Base-by-base conservation (phyloP, 768 basidiomycete genomes). In the Tylopilus vinaceipallidus region DNA sequence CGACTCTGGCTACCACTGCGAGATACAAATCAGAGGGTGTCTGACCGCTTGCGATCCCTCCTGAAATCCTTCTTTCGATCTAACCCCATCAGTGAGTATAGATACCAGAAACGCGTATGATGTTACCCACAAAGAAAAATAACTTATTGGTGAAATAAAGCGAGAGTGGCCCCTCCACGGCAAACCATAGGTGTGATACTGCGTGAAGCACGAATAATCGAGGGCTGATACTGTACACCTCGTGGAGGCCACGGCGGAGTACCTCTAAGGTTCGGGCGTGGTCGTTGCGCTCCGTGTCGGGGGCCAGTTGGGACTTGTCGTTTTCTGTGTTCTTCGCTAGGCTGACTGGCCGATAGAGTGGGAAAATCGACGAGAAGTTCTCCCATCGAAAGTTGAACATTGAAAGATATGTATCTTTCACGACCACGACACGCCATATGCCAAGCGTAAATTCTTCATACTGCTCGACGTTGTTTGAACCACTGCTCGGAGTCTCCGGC, bases 371-470 rank as follows among this genome's bases (percentile, higher is more conserved):
- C 3, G 42, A 33, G 22, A 59, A 2, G 22, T 35, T 16, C 13
- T 48, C 33, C 52, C 48, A 61, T 16, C 42, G 37, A 27, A 61
- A 29, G 22, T 44, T 43, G 30, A 55, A 43, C 3, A 50, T 19
- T 13, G 29, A 35, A n/a, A 51, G 47, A 12, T 13, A n/a, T 11
- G 42, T 33, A 17, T 59, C 52, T 9, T 59, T 54, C 17, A 43
- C 17, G 14, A 65, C 30, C 8, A 61, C 45, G 29, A 66, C 22
- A 16, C 62, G 64, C 63, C 63, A 65, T 26, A 65, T 45, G 11
- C 63, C 63, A 26, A 65, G 49, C 6, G 9, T 38, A 26, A 53
- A 39, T 33, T 65, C 63, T 4, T 53, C 35, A 14, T 48, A 19
- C 24, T 11, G 10, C 5, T 57, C 45, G 26, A 30, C 37, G 22